Conservation (phyloP, 2,329 filamentous ascomycete species). For the Volutella citrinella region DNA sequence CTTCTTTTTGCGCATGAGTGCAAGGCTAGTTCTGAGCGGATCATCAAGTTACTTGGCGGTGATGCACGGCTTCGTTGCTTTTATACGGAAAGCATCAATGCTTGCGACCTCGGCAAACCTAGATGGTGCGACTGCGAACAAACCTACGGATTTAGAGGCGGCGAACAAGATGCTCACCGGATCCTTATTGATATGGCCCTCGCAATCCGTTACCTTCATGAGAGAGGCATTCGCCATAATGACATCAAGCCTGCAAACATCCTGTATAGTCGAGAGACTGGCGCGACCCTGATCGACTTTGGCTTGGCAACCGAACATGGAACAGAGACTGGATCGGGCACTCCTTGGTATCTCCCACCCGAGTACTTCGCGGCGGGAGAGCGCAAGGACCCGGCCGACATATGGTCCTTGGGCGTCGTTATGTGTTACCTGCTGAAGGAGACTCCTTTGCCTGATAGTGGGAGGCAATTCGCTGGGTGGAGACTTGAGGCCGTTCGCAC, state of each 20-base stretch:
- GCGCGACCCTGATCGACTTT: conserved; percentile 60
- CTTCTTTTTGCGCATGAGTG: no score
- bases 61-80: conserved; percentile 58
- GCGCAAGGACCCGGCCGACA: conserved; percentile 53
- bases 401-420: conserved; percentile 58
- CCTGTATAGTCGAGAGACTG: conserved; percentile 55
- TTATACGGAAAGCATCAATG: conserved; percentile 61
- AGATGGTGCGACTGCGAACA: conserved; percentile 50
- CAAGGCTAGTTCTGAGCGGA: conserved; percentile 51
- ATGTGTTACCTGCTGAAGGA: conserved; percentile 59
- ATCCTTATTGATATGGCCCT: conserved; percentile 53
- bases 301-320: conserved; percentile 49
- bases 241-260: conserved; percentile 63
- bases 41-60: conserved; percentile 56
- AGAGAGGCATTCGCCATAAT: conserved; percentile 53
- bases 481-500: no score
- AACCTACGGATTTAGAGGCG: conserved; percentile 49
- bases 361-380: conserved; percentile 56
- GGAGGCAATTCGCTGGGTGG: no score
- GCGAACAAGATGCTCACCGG: conserved; percentile 45
- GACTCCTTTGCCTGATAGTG: conserved; percentile 53
- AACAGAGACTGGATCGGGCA: conserved; percentile 51
- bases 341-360: conserved; percentile 60
- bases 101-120: conserved; percentile 49
- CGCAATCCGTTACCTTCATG: conserved; percentile 56